A percentile compares a stretch with the other conserved stretches of the same genome.
phyloP scores from a whole-genome alignment of 768 basidiomycete genomes.

The Serendipita indica region DNA sequence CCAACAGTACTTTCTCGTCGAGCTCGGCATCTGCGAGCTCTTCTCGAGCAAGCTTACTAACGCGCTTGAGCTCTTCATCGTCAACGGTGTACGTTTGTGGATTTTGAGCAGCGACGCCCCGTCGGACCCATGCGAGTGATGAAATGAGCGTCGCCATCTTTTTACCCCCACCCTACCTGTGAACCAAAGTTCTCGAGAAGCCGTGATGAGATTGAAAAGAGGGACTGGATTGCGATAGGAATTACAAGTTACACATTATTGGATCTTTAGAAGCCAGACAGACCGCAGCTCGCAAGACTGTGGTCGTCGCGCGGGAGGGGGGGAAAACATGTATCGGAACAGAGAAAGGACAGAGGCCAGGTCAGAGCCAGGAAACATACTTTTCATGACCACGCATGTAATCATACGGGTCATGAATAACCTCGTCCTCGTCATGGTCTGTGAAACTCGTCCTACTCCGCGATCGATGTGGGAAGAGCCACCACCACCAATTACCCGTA shows the following conservation, averaged over 20 bases:
- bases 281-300: no score
- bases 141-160: slow-evolving; percentile 13
- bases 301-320: no score
- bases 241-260: neutral
- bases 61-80: slow-evolving; percentile 76
- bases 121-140: slow-evolving; percentile 43
- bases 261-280: neutral
- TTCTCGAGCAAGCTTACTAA: slow-evolving; percentile 72
- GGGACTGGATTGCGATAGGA: neutral
- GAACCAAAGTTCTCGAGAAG: neutral
- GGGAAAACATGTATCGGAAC: neutral
- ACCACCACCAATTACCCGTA: neutral
- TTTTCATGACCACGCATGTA: slow-evolving; percentile 2
- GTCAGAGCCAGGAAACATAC: neutral
- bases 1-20: slow-evolving; percentile 51
- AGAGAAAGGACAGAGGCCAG: neutral
- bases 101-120: slow-evolving; percentile 57
- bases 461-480: neutral
- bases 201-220: neutral
- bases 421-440: neutral
- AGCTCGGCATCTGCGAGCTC: slow-evolving; percentile 83
- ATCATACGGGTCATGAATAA: neutral
- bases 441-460: neutral
- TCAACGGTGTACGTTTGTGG: slow-evolving; percentile 84
- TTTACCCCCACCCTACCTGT: neutral